Evolutionary conservation across 2,329 filamentous ascomycete species (phyloP).

Genomic region (Xylariaceae sp.): DNA sequence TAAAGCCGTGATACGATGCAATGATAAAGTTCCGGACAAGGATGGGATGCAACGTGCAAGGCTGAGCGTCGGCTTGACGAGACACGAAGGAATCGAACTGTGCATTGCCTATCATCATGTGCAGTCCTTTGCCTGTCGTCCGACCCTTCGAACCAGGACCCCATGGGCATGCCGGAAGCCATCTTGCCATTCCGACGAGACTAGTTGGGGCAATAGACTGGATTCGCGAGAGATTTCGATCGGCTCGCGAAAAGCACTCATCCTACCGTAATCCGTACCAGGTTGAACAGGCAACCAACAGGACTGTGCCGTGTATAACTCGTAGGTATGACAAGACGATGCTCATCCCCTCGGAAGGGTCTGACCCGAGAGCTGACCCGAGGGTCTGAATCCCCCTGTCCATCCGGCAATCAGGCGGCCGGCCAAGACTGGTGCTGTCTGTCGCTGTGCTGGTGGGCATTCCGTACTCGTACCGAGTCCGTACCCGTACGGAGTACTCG

Average conservation of each 20-base stretch:
- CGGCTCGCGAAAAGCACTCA: background rate
- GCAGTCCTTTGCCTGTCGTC: background rate
- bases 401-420: background rate
- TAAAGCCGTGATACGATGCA: background rate
- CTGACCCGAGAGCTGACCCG: background rate
- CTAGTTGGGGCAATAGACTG: background rate
- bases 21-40: slow-evolving; percentile 1
- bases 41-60: slow-evolving; percentile 9
- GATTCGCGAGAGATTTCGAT: background rate
- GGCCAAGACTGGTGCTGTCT: background rate
- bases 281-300: background rate
- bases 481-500: background rate
- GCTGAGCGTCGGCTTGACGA: slow-evolving; percentile 7
- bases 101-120: background rate
- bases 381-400: slow-evolving; percentile 1
- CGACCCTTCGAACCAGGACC: background rate
- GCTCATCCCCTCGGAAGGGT: background rate
- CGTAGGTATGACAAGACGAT: background rate
- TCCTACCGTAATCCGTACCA: background rate
- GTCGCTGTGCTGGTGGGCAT: background rate
- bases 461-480: background rate
- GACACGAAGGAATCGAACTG: slow-evolving; percentile 1
- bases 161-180: background rate
- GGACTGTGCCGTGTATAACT: background rate
- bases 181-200: background rate